phyloP scores from a whole-genome alignment of 192 early-diverging fungal genomes.

The Gryganskiella cystojenkinii region DNA sequence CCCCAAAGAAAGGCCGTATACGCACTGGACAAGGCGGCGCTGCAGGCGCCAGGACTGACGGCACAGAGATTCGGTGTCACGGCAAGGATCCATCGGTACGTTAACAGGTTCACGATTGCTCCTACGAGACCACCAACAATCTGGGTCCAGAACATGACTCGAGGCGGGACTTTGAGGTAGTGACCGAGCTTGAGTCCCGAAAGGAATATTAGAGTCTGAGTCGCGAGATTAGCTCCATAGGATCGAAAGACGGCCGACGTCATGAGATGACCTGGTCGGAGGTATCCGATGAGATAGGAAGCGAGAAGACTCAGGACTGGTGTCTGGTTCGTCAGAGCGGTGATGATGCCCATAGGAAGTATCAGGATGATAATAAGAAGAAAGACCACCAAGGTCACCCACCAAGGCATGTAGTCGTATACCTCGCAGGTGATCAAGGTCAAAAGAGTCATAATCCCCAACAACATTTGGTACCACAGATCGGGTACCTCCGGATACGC shows the following conservation, averaged over 20 bases:
- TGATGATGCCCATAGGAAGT: conserved; percentile 84
- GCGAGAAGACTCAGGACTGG: conserved; percentile 83
- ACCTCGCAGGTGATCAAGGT: conserved; percentile 56
- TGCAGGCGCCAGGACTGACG: conserved; percentile 50
- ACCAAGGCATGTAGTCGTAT: conserved; percentile 76
- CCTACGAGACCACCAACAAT: conserved; percentile 66
- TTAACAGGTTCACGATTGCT: conserved; percentile 60
- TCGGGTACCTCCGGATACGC: conserved; percentile 74
- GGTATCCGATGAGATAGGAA: conserved; percentile 85
- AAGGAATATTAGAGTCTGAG: conserved; percentile 75
- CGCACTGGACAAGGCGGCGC: conserved; percentile 67
- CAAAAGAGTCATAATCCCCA: conserved; percentile 53
- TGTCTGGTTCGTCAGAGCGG: conserved; percentile 74
- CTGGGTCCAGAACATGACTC: conserved; percentile 68
- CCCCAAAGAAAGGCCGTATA: conserved; percentile 82
- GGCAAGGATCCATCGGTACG: conserved; percentile 57
- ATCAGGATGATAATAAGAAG: conserved; percentile 68
- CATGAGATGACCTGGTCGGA: conserved; percentile 80
- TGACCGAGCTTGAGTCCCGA: conserved; percentile 78
- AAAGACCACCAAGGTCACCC: conserved; percentile 70
- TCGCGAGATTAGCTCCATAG: conserved; percentile 77
- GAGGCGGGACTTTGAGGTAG: conserved; percentile 77
- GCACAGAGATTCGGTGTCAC: conserved; percentile 57
- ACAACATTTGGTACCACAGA: conserved; percentile 64
- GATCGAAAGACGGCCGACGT: conserved; percentile 88